Percentiles rank a stretch among this genome's conserved stretches.
Conservation (phyloP, 495 filamentous ascomycete genomes). For the Penicillium subrubescens region DNA sequence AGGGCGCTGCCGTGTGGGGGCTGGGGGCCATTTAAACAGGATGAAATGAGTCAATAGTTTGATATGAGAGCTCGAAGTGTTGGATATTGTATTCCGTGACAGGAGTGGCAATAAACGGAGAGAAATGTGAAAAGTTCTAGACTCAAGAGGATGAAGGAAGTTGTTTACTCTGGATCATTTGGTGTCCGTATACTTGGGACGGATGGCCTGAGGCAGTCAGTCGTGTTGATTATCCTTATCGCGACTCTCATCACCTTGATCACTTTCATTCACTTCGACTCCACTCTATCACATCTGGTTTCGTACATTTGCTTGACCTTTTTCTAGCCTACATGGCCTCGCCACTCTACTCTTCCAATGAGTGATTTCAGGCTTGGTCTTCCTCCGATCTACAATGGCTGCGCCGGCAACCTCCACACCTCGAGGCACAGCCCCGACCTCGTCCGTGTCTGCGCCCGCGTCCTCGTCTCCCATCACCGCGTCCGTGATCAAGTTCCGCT, state of each 20-base stretch:
- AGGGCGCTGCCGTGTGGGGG: constrained; percentile 5
- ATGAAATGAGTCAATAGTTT: constrained; percentile 1
- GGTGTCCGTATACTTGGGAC: not conserved
- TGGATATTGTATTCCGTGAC: not conserved
- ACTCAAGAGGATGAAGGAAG: not conserved
- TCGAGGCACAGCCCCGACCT: constrained; percentile 31
- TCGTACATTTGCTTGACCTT: not conserved
- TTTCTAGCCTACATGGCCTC: not conserved
- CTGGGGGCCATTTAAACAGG: not conserved
- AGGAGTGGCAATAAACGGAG: not conserved
- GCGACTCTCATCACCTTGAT: not conserved
- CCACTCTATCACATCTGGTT: not conserved
- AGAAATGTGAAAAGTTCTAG: not conserved
- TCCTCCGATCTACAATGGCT: constrained; percentile 32
- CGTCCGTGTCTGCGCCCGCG: constrained; percentile 22
- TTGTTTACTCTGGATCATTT: not conserved
- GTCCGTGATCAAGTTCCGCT: constrained; percentile 74
- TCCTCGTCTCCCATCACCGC: constrained; percentile 63
- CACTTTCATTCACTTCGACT: not conserved
- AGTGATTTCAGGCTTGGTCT: not conserved
- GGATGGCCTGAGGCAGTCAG: not conserved
- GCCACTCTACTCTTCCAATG: constrained; percentile 2
- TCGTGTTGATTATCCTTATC: not conserved
- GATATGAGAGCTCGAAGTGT: not conserved
- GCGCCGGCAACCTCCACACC: constrained; percentile 27